phyloP scores from a whole-genome alignment of 441 rosid species.

The Pelargonium citronellum region DNA sequence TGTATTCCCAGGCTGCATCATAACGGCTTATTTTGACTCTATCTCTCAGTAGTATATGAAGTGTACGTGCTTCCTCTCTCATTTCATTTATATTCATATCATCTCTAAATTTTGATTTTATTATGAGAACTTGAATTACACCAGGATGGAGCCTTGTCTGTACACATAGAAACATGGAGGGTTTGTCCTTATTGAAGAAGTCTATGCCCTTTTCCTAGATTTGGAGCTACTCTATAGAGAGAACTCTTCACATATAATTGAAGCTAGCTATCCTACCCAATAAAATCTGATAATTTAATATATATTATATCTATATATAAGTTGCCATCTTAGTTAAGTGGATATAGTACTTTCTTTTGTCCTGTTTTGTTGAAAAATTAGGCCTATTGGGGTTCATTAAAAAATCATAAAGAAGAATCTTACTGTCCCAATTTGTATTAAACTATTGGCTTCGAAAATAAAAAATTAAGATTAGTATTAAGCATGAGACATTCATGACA shows the following conservation, averaged over 20 bases:
- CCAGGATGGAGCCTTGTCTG: constrained; percentile 27
- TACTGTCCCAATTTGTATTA: not conserved
- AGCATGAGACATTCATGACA: constrained; percentile 5
- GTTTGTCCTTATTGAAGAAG: constrained; percentile 21
- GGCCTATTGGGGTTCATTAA: not conserved
- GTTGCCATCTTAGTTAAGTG: constrained; percentile 21
- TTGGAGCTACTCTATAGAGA: constrained; percentile 17
- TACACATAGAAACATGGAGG: constrained; percentile 26
- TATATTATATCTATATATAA: constrained; percentile 15
- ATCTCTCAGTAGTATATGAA: too few relatives aligned
- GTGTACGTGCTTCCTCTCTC: too few relatives aligned
- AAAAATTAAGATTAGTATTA: not conserved
- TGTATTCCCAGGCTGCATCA: too few relatives aligned
- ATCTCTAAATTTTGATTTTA: constrained; percentile 15
- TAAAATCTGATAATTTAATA: constrained; percentile 20
- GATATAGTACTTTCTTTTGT: constrained; percentile 27
- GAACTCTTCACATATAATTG: constrained; percentile 19
- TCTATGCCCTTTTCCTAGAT: constrained; percentile 15
- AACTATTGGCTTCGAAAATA: too few relatives aligned
- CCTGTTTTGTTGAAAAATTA: constrained; percentile 22
- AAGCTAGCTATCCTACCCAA: constrained; percentile 23
- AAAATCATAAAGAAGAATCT: not conserved
- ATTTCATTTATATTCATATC: not conserved
- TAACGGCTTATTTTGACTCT: too few relatives aligned
- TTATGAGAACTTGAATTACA: constrained; percentile 7